A percentile compares a stretch with the other conserved stretches of the same genome.
Conservation (phyloP, 805 yeast genomes). For the Tetrapisispora arboricola region DNA sequence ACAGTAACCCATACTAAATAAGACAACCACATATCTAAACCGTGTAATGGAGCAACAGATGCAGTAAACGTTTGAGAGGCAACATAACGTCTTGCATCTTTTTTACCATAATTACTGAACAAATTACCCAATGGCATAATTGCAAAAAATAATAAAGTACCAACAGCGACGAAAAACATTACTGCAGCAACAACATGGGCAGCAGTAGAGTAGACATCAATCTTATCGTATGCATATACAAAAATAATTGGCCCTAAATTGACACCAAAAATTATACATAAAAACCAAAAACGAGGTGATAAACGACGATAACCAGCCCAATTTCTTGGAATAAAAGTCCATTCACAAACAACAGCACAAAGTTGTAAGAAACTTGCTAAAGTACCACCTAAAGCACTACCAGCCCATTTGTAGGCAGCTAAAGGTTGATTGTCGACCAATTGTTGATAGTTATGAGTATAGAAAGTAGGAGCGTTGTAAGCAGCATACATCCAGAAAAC, state of each 20-base stretch:
- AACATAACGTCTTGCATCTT: conserved; percentile 75
- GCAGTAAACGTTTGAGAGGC: conserved; percentile 96
- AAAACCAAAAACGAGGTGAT: conserved; percentile 73
- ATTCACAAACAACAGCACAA: conserved; percentile 80
- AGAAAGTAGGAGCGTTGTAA: conserved; percentile 82
- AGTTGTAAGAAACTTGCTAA: conserved; percentile 76
- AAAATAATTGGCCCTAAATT: conserved; percentile 84
- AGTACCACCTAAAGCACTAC: conserved; percentile 86
- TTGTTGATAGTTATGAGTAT: conserved; percentile 80
- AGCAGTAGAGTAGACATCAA: conserved; percentile 53
- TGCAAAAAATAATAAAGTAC: conserved; percentile 76
- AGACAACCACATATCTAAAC: conserved; percentile 94
- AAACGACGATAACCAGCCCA: conserved; percentile 99
- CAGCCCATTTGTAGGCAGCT: conserved; percentile 86
- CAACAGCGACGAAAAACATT: conserved; percentile 79
- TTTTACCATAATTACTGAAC: conserved; percentile 86
- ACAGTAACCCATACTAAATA: conserved; percentile 84
- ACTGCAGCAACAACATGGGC: conserved; percentile 76
- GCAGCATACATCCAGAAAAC: conserved; percentile 93
- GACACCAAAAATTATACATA: conserved; percentile 51
- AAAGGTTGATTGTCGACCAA: conserved; percentile 77
- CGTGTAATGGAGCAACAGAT: conserved; percentile 66
- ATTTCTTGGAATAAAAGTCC: conserved; percentile 92
- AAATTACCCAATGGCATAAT: conserved; percentile 95
- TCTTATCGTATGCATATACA: conserved; percentile 71